Conservation (phyloP, 176 grass and related monocot species). For the Hyparrhenia diplandra region DNA sequence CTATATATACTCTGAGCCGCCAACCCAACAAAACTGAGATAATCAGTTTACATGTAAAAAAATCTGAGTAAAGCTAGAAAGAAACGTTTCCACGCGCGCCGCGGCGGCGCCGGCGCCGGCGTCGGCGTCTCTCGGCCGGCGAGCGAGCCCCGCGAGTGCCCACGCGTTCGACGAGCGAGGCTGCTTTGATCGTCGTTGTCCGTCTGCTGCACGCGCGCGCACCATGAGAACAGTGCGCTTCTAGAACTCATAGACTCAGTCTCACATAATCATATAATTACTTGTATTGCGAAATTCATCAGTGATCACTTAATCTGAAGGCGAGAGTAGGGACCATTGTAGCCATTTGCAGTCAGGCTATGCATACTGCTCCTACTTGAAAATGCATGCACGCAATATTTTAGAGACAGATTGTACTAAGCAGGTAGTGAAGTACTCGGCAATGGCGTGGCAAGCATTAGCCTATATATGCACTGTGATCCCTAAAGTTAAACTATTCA, state of each 20-base stretch:
- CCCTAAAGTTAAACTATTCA: not conserved
- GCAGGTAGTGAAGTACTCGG: slow-evolving; percentile 16
- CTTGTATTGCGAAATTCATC: not conserved
- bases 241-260: slow-evolving; percentile 34
- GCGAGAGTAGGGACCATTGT: slow-evolving; percentile 22
- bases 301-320: slow-evolving; percentile 22
- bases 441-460: slow-evolving; percentile 53
- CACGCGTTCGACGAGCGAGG: slow-evolving; percentile 41
- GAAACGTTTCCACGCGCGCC: not conserved
- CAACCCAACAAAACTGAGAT: too few relatives aligned
- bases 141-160: slow-evolving; percentile 31
- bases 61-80: not conserved
- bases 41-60: too few relatives aligned
- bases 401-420: slow-evolving; percentile 10
- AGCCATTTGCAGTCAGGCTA: slow-evolving; percentile 7
- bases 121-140: not conserved
- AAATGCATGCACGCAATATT: not conserved
- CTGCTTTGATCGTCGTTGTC: slow-evolving; percentile 40
- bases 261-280: slow-evolving; percentile 4
- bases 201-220: slow-evolving; percentile 42
- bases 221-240: slow-evolving; percentile 47
- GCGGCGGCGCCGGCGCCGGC: not conserved
- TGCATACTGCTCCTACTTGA: not conserved
- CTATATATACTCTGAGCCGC: too few relatives aligned
- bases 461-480: not conserved